Base-by-base conservation (phyloP, 768 basidiomycete species). In the Cytidiella melzeri region DNA sequence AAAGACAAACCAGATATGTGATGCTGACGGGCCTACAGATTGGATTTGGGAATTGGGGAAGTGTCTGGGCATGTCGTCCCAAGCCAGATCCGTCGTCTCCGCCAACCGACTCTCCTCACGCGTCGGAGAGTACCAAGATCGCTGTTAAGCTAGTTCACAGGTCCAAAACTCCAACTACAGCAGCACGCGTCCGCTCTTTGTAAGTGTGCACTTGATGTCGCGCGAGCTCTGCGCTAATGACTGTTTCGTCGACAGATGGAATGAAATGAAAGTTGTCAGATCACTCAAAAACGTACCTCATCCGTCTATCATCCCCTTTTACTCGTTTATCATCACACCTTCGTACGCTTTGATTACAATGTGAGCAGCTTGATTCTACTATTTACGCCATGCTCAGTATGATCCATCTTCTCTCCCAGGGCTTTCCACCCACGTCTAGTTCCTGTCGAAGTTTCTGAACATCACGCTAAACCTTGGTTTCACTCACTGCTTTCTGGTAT, bases 221-320 rank as follows among this genome's bases (percentile, higher is more conserved):
- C 40, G n/a, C n/a, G n/a, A n/a, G n/a, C n/a, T n/a, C n/a, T n/a
- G n/a, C n/a, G 51, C 36, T 27, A 10, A 47, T 27, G 37, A 21
- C 23, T 47, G 30, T 39, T 25, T 51, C 15, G 30, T 26, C 41
- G n/a, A 30, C 55, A 92, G 89, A 70, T 92, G 93, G 93, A 94
- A 93, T 62, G 93, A 97, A 72, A 94, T 94, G 92, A 95, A 95
- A 76, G 87, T 94, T 58, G 83, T 97, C 51, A 77, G 88, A 57
- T 73, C 82, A 10, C 81, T 97, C 66, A 87, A 87, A 69, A 69
- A 81, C 40, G 85, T 92, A 58, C 81, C 84, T 7, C 95, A 97
- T 63, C 93, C 92, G 0, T 88, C 89, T 53, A 86, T 98, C 67
- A 87, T 98, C 53, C 80, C 82, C 10, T 97, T 98, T 68, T 84